Conservation (phyloP, 2,329 filamentous ascomycete genomes). For the Periconia digitata region DNA sequence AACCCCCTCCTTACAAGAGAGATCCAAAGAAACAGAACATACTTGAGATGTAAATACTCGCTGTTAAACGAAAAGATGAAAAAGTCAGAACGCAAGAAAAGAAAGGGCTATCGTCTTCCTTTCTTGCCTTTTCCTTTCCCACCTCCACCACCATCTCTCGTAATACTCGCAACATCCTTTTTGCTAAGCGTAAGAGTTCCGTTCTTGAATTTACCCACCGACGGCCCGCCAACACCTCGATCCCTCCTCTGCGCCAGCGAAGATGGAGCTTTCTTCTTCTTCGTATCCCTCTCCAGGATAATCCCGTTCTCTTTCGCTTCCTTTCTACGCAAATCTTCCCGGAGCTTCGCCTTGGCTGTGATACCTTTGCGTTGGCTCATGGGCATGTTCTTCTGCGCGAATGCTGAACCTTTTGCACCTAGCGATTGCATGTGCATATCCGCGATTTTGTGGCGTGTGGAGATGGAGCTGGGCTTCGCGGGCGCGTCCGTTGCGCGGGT, state of each 20-base stretch:
- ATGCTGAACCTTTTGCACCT: constrained; percentile 74
- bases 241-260: constrained; percentile 49
- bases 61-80: too few species aligned
- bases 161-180: constrained; percentile 71
- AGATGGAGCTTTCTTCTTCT: constrained; percentile 27
- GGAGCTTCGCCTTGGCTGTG: constrained; percentile 61
- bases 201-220: constrained; percentile 76
- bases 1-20: too few species aligned
- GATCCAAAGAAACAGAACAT: too few species aligned
- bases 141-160: constrained; percentile 52
- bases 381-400: constrained; percentile 83
- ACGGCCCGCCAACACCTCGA: constrained; percentile 71
- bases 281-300: constrained; percentile 68
- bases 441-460: constrained; percentile 69
- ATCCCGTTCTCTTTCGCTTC: constrained; percentile 91
- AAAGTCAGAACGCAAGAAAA: too few species aligned
- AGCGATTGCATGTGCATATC: constrained; percentile 82
- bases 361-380: constrained; percentile 88
- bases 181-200: constrained; percentile 79
- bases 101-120: constrained; percentile 1
- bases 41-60: too few species aligned
- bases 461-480: constrained; percentile 63
- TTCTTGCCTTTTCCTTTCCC: constrained; percentile 16
- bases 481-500: constrained; percentile 48
- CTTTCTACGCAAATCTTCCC: constrained; percentile 70